Conservation (phyloP, 768 basidiomycete species). For the Amanita inopinata region DNA sequence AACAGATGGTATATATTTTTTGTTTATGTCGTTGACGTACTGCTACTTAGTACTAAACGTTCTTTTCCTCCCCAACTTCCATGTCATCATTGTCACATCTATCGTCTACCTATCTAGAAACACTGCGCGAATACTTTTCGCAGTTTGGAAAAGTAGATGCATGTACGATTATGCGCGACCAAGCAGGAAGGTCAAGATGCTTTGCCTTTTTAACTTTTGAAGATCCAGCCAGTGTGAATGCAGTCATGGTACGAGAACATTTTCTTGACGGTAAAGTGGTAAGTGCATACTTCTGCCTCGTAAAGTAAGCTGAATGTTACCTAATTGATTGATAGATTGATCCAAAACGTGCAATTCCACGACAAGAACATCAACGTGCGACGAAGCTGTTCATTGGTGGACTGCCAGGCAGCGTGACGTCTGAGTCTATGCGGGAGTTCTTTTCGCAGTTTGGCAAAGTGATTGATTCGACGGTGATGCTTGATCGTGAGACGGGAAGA, state of each 20-base stretch:
- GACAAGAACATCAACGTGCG: slow-evolving; percentile 88
- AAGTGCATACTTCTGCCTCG: slow-evolving; percentile 25
- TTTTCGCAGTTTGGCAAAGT: slow-evolving; percentile 93
- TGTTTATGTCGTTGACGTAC: slow-evolving; percentile 28
- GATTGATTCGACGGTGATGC: slow-evolving; percentile 97
- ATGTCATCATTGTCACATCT: background rate
- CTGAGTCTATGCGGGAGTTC: slow-evolving; percentile 87
- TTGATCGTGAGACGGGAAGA: slow-evolving; percentile 89
- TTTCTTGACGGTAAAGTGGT: slow-evolving; percentile 96
- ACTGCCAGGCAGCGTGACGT: slow-evolving; percentile 83
- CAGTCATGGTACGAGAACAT: slow-evolving; percentile 93
- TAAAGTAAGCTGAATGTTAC: background rate
- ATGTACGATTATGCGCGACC: slow-evolving; percentile 98
- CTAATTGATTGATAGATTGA: slow-evolving; percentile 63
- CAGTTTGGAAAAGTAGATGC: slow-evolving; percentile 97
- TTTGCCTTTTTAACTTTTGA: slow-evolving; percentile 98
- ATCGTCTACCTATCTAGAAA: slow-evolving; percentile 41
- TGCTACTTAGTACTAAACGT: slow-evolving; percentile 31
- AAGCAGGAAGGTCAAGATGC: slow-evolving; percentile 87
- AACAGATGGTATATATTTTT: slow-evolving; percentile 78
- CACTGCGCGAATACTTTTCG: slow-evolving; percentile 78
- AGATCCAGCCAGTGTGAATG: slow-evolving; percentile 85
- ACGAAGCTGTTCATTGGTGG: slow-evolving; percentile 97
- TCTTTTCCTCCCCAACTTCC: no score
- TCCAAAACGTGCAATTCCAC: slow-evolving; percentile 97